A percentile compares a stretch with the other conserved stretches of the same genome.
These are phyloP conservation scores for Gymnopilus junonius DNA, from an alignment of 768 basidiomycete species.

Conservation along the genomic window DNA sequence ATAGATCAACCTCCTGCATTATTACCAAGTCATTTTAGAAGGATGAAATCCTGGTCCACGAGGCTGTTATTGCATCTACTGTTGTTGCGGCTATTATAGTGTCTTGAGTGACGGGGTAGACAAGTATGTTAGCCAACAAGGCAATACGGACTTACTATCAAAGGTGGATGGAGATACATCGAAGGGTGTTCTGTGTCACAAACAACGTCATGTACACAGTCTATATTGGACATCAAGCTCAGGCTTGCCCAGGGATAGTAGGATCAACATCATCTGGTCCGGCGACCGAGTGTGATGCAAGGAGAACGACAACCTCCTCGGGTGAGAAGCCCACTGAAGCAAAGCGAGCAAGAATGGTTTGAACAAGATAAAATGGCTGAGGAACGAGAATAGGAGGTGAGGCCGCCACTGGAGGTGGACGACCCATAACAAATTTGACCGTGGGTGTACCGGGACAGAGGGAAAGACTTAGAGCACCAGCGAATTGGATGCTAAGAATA, in stretches of 20 bases:
- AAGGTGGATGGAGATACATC: conserved; percentile 49
- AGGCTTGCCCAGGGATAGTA: background rate
- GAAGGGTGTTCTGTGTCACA: conserved; percentile 45
- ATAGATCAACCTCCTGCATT: no score
- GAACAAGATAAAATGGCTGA: conserved; percentile 28
- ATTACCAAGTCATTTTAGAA: no score
- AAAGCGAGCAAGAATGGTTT: conserved; percentile 36
- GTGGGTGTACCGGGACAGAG: conserved; percentile 50
- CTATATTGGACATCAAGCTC: no score
- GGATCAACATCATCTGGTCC: conserved; percentile 18
- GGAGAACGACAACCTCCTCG: conserved; percentile 41
- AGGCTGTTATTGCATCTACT: no score
- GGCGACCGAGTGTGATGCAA: conserved; percentile 28
- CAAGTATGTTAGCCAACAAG: no score
- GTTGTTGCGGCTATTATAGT: no score
- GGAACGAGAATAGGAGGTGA: conserved; percentile 28
- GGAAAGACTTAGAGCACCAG: conserved; percentile 45
- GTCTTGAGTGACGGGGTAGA: no score
- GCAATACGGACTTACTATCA: conserved; percentile 39
- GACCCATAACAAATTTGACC: conserved; percentile 44
- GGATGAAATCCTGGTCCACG: no score
- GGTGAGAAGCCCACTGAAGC: conserved; percentile 39
- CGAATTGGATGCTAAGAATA: conserved; percentile 53
- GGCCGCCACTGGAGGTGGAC: conserved; percentile 35
- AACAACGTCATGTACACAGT: no score